These are phyloP conservation scores for Penicillium sp. DNA, from an alignment of 2,329 filamentous ascomycete species.

Conservation along the genomic window DNA sequence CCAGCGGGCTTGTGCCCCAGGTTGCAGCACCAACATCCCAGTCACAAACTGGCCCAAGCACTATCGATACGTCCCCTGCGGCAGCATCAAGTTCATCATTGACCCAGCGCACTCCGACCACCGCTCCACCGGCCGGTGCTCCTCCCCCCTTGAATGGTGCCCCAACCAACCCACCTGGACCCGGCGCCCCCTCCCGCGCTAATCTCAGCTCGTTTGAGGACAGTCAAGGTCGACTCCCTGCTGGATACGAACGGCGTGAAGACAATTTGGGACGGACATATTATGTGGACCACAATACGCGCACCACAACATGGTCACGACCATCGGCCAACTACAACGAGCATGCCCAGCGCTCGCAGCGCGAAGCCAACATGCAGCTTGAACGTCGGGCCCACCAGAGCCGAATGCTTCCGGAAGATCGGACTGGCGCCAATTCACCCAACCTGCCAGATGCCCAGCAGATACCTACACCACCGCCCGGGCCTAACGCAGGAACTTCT, in stretches of 20 bases:
- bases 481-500: conserved; percentile 27
- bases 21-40: conserved; percentile 27
- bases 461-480: conserved; percentile 48
- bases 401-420: conserved; percentile 89
- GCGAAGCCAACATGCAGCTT: conserved; percentile 87
- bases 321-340: conserved; percentile 77
- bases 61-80: conserved; percentile 29
- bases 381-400: conserved; percentile 94
- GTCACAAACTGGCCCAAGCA: conserved; percentile 27
- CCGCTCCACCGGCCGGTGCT: conserved; percentile 39
- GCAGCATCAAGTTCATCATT: conserved; percentile 35
- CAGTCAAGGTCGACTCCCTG: conserved; percentile 84
- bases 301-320: conserved; percentile 93
- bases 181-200: conserved; percentile 45
- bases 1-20: conserved; percentile 40
- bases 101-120: conserved; percentile 34
- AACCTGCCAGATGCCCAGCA: conserved; percentile 58
- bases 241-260: conserved; percentile 93
- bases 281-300: conserved; percentile 96
- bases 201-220: conserved; percentile 93
- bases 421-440: conserved; percentile 89
- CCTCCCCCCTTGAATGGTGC: conserved; percentile 41
- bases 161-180: conserved; percentile 32
- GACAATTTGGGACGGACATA: conserved; percentile 94
- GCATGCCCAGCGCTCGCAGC: conserved; percentile 70